Evolutionary conservation across 768 basidiomycete species (phyloP).

Genomic region (Serpula lacrymans): DNA sequence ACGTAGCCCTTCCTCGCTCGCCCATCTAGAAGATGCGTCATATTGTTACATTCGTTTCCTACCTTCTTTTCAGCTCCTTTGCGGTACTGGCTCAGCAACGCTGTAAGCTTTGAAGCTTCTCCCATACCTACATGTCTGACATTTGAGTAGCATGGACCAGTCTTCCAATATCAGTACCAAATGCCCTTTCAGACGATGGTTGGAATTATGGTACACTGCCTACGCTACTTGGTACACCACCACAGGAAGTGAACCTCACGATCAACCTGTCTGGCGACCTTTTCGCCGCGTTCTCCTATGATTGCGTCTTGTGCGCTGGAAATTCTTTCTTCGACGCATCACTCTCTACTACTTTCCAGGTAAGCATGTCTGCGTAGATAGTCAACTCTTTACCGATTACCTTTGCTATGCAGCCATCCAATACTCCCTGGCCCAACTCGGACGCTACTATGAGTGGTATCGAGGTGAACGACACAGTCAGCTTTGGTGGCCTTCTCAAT

Average conservation of each 20-base stretch:
- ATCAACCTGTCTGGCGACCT: conserved; percentile 11
- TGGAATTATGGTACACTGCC: conserved; percentile 14
- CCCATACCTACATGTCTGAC: no score
- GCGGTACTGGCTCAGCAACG: no score
- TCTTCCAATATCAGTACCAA: conserved; percentile 19
- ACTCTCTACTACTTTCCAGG: conserved; percentile 22
- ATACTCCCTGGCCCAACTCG: conserved; percentile 12
- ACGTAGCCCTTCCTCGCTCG: no score
- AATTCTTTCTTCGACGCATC: conserved; percentile 14
- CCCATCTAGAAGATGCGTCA: no score
- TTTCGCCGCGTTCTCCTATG: conserved; percentile 14
- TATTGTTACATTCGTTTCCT: no score
- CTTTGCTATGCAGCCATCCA: conserved; percentile 11
- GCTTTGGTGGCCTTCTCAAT: conserved; percentile 17
- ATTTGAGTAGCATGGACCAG: conserved; percentile 26
- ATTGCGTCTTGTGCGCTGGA: conserved; percentile 25
- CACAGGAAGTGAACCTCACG: conserved; percentile 24
- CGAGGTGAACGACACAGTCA: conserved; percentile 14
- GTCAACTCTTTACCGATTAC: not conserved
- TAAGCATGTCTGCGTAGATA: conserved; percentile 6
- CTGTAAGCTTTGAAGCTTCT: no score
- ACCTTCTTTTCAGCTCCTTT: no score
- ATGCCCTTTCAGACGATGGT: conserved; percentile 10
- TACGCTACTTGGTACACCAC: conserved; percentile 21
- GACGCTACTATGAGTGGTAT: conserved; percentile 15